Evolutionary conservation across 2,329 filamentous ascomycete species (phyloP).

Genomic region (Teratosphaeria epicoccoides): DNA sequence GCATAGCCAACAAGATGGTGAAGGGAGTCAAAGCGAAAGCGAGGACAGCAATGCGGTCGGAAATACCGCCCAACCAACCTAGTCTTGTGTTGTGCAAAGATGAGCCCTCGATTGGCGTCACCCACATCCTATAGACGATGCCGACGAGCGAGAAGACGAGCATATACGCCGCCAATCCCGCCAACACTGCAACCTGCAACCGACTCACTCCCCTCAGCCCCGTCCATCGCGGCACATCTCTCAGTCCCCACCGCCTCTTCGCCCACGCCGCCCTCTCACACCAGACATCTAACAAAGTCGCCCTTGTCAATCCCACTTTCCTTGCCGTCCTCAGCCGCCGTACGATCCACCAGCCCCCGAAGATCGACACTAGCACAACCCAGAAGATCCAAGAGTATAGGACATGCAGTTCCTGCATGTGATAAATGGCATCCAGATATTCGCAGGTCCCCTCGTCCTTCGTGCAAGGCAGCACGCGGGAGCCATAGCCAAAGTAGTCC

Average conservation of each 20-base stretch:
- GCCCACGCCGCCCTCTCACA: slow-evolving; percentile 6
- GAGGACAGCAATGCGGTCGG: slow-evolving; percentile 58
- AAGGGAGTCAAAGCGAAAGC: slow-evolving; percentile 67
- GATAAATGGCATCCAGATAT: slow-evolving; percentile 48
- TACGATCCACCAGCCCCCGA: slow-evolving; percentile 34
- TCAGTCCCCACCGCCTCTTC: slow-evolving; percentile 46
- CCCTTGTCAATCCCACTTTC: slow-evolving; percentile 8
- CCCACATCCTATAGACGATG: slow-evolving; percentile 57
- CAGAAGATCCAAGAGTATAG: slow-evolving; percentile 48
- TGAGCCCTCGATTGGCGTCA: slow-evolving; percentile 53
- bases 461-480: slow-evolving; percentile 45
- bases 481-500: slow-evolving; percentile 47
- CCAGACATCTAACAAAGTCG: slow-evolving; percentile 9
- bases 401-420: slow-evolving; percentile 44
- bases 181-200: slow-evolving; percentile 54
- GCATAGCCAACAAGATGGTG: slow-evolving; percentile 54
- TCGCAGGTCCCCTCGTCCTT: slow-evolving; percentile 48
- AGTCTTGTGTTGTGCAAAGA: slow-evolving; percentile 53
- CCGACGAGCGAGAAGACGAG: slow-evolving; percentile 57
- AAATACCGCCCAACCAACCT: slow-evolving; percentile 54
- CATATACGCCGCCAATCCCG: slow-evolving; percentile 50
- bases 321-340: slow-evolving; percentile 17
- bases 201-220: slow-evolving; percentile 60
- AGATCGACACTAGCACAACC: slow-evolving; percentile 41
- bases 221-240: slow-evolving; percentile 41